Evolutionary conservation across 2,329 filamentous ascomycete genomes (phyloP).

Genomic region (Thermochaetoides dissita): DNA sequence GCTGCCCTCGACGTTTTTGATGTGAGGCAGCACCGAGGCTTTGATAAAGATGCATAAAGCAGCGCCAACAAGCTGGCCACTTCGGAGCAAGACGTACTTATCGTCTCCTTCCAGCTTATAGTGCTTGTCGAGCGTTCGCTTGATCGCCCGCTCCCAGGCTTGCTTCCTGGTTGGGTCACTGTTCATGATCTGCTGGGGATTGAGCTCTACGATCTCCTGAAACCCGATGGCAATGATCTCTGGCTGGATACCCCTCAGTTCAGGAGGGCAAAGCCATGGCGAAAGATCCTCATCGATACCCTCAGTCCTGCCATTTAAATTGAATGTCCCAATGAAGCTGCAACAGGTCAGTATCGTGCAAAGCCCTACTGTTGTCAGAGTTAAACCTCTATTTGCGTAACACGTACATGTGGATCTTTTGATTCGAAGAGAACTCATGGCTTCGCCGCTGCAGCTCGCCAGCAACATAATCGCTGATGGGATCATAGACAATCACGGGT

Average conservation of each 20-base stretch:
- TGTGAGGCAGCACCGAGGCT: conserved; percentile 57
- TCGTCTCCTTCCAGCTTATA: conserved; percentile 52
- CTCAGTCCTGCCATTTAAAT: conserved; percentile 75
- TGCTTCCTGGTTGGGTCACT: conserved; percentile 79
- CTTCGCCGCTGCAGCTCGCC: conserved; percentile 55
- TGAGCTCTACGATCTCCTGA: conserved; percentile 96
- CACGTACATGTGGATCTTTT: conserved; percentile 60
- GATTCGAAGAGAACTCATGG: conserved; percentile 60
- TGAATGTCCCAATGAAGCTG: conserved; percentile 70
- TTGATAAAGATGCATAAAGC: conserved; percentile 86
- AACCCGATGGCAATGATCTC: conserved; percentile 86
- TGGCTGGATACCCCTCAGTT: conserved; percentile 48
- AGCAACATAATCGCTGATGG: conserved; percentile 81
- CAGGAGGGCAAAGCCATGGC: conserved; percentile 65
- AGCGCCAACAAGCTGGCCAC: conserved; percentile 87
- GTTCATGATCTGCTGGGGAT: conserved; percentile 97
- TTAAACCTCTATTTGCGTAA: not conserved
- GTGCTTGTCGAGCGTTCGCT: conserved; percentile 59
- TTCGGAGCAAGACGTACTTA: conserved; percentile 77
- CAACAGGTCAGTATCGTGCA: conserved; percentile 13
- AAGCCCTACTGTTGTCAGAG: not conserved
- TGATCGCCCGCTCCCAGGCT: conserved; percentile 74
- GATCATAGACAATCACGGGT: conserved; percentile 79
- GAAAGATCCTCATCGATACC: conserved; percentile 69
- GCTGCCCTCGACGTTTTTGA: conserved; percentile 94